These are phyloP conservation scores for Aspergillus texensis DNA, from an alignment of 2,329 filamentous ascomycete genomes.

Conservation along the genomic window DNA sequence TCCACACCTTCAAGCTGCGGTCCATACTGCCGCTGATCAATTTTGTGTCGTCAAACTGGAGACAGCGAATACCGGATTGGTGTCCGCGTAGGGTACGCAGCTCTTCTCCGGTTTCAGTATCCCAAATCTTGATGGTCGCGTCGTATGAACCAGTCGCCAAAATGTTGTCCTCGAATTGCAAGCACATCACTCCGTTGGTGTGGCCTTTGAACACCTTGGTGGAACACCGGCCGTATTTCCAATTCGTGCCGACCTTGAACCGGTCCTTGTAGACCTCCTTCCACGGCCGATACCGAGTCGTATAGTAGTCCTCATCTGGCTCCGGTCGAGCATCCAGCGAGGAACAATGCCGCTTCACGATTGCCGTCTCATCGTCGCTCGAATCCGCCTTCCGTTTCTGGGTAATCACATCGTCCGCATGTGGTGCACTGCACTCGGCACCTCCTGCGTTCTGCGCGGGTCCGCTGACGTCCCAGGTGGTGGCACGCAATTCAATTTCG, in stretches of 20 bases:
- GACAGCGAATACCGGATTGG: conserved; percentile 76
- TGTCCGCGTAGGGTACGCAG: conserved; percentile 85
- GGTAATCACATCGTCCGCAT: conserved; percentile 4
- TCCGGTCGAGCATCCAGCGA: conserved; percentile 31
- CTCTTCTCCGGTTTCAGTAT: conserved; percentile 84
- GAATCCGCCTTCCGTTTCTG: conserved; percentile 34
- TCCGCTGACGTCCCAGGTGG: conserved; percentile 59
- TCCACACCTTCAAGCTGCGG: conserved; percentile 88
- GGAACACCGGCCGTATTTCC: conserved; percentile 90
- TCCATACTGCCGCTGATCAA: conserved; percentile 90
- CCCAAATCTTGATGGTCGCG: conserved; percentile 92
- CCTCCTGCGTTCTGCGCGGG: conserved; percentile 46
- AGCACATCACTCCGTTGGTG: conserved; percentile 80
- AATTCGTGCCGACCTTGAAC: conserved; percentile 95
- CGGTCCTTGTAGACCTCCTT: conserved; percentile 96
- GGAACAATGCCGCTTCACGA: conserved; percentile 37
- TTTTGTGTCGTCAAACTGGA: conserved; percentile 92
- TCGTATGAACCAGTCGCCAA: conserved; percentile 96
- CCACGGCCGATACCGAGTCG: conserved; percentile 69
- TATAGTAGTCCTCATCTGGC: conserved; percentile 52
- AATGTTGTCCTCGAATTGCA: conserved; percentile 84
- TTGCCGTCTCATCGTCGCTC: conserved; percentile 29
- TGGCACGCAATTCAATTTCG: conserved; percentile 73
- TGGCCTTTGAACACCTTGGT: conserved; percentile 84
- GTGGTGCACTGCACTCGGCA: conserved; percentile 2